Conservation (phyloP, 176 grass and related monocot genomes). For the Musa acuminata region DNA sequence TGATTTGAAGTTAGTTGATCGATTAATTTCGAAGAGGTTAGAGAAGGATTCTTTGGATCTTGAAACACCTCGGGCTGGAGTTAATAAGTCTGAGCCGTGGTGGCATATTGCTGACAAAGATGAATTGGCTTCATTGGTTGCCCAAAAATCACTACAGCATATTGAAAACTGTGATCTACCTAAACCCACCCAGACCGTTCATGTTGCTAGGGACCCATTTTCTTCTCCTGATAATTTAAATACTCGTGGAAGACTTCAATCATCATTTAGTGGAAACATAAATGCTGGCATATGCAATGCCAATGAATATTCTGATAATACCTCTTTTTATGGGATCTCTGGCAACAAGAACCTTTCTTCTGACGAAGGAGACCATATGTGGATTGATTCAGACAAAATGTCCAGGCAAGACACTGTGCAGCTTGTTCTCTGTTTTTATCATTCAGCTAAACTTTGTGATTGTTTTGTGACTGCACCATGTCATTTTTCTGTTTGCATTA, state of each 20-base stretch:
- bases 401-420: constrained; percentile 23
- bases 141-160: constrained; percentile 48
- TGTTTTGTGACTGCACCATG: background rate
- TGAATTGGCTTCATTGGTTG: constrained; percentile 61
- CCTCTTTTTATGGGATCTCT: constrained; percentile 21
- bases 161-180: constrained; percentile 91
- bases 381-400: constrained; percentile 17
- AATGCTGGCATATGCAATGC: constrained; percentile 21
- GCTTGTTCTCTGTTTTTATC: background rate
- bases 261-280: constrained; percentile 18
- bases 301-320: constrained; percentile 11
- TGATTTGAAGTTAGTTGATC: constrained; percentile 27
- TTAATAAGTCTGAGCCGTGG: constrained; percentile 58
- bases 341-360: constrained; percentile 18
- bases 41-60: constrained; percentile 25
- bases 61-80: constrained; percentile 30
- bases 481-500: background rate
- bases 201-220: constrained; percentile 22
- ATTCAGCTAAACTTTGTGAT: background rate
- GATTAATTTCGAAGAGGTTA: constrained; percentile 17
- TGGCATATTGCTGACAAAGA: constrained; percentile 66
- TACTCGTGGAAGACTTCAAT: constrained; percentile 7
- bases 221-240: constrained; percentile 16
- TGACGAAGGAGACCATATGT: constrained; percentile 10
- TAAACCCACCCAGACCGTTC: constrained; percentile 41